Percentiles rank a stretch among this genome's conserved stretches.
Conservation (phyloP, 192 early-diverging fungal species). For the Cladochytrium replicatum region DNA sequence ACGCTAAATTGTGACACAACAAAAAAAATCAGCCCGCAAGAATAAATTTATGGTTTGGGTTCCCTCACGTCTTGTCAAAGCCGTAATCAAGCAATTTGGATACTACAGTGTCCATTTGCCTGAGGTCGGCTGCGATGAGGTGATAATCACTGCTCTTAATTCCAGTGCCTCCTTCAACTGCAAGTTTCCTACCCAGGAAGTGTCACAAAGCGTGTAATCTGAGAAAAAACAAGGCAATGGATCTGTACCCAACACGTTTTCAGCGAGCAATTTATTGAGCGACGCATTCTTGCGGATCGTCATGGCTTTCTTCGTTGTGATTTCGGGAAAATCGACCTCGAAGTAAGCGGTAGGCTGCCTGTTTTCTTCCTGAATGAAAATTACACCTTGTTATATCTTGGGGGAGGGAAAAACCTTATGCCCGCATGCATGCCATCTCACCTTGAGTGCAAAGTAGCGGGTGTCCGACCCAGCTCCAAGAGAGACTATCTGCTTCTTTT, state of each 20-base stretch:
- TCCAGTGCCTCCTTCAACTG: conserved; percentile 54
- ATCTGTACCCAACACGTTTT: conserved; percentile 19
- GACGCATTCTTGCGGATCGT: conserved; percentile 42
- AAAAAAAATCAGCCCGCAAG: not conserved
- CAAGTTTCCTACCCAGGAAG: not conserved
- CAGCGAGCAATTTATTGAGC: conserved; percentile 25
- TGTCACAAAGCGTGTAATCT: not conserved
- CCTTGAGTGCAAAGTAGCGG: conserved; percentile 73
- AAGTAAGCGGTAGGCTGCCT: conserved; percentile 49
- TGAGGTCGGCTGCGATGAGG: conserved; percentile 73
- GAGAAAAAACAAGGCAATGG: not conserved
- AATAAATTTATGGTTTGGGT: not conserved
- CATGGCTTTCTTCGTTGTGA: conserved; percentile 67
- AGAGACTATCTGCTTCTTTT: conserved; percentile 68
- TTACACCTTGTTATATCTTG: too few species aligned
- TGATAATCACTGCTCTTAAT: conserved; percentile 56
- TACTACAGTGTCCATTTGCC: conserved; percentile 53
- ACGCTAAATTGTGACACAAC: conserved; percentile 33
- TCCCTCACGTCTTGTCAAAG: conserved; percentile 46
- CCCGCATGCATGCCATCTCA: conserved; percentile 11
- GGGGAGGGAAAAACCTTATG: conserved; percentile 3
- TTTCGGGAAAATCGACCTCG: conserved; percentile 90
- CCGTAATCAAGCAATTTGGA: conserved; percentile 45
- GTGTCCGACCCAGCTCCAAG: conserved; percentile 92
- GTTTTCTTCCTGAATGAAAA: conserved; percentile 11